phyloP scores from a whole-genome alignment of 1,284 basidiomycete species.

The Leccinum griseonigrum region DNA sequence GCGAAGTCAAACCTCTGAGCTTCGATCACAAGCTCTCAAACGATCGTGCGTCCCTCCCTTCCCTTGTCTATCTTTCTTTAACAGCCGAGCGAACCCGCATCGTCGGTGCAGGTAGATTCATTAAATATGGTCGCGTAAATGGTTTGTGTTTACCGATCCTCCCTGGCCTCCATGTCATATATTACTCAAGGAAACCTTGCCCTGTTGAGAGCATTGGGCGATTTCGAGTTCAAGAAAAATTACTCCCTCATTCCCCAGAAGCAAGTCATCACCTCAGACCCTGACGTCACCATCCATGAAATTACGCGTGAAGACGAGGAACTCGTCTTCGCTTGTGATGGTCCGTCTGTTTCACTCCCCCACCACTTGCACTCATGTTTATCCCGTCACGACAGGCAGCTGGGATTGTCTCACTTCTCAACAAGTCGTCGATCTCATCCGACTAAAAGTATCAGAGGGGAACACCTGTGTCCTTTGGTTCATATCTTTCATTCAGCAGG shows the following conservation, averaged over 20 bases:
- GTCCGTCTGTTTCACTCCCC: slow-evolving; percentile 43
- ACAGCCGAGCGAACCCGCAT: slow-evolving; percentile 87
- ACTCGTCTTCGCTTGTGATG: slow-evolving; percentile 94
- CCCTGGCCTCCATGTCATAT: slow-evolving; percentile 2
- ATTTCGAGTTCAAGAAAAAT: slow-evolving; percentile 99
- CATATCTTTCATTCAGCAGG: no score
- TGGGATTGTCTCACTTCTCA: slow-evolving; percentile 98
- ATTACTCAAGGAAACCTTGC: slow-evolving; percentile 83
- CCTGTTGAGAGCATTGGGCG: slow-evolving; percentile 91
- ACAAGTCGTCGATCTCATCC: slow-evolving; percentile 88
- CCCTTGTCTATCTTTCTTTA: not conserved
- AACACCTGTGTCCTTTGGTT: slow-evolving; percentile 33
- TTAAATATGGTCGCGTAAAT: slow-evolving; percentile 97
- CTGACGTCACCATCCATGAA: slow-evolving; percentile 85
- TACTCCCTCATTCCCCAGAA: slow-evolving; percentile 77
- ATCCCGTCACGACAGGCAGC: slow-evolving; percentile 63
- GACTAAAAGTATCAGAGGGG: slow-evolving; percentile 80
- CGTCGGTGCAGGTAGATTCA: slow-evolving; percentile 91
- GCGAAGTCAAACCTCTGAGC: slow-evolving; percentile 85
- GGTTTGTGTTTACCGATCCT: slow-evolving; percentile 49
- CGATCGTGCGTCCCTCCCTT: slow-evolving; percentile 52
- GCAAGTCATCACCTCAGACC: slow-evolving; percentile 95
- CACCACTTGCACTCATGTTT: not conserved
- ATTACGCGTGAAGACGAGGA: slow-evolving; percentile 93
- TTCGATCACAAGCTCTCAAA: slow-evolving; percentile 96